Evolutionary conservation across 352 stramenopile genomes (phyloP), one percentile per base, ranked within the genome.

Genomic region (Globisporangium canariense): DNA sequence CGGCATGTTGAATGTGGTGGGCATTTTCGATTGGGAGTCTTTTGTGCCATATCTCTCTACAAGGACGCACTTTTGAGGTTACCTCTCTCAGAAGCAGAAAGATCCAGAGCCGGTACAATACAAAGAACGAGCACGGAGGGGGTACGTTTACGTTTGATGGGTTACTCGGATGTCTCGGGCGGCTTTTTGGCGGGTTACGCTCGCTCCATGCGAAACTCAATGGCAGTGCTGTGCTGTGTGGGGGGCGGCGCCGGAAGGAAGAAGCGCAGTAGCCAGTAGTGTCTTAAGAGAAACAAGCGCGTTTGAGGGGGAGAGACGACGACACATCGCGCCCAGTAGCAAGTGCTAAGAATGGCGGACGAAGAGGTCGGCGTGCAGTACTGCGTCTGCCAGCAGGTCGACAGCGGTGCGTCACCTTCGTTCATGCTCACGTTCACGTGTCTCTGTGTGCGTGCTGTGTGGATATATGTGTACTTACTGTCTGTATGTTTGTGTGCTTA

Each of bases 301-400:
- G 40, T 49, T 28, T 56, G 46, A 52, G 45, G 28, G 40, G 5
- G 43, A 61, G 46, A 64, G 47, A 45, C 36, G 62, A 54, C 32
- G 11, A 36, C 25, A 58, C 9, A 41, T 41, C 36, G 36, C 36
- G 9, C 14, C 11, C 3, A 41, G 36, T 41, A 56, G 13, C 30
- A 22, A 28, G 25, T 28, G 25, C 25, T 28, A 28, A 13, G 46
- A 22, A 88, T 83, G 77, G 67, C 71, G 32, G 71, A 81, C 58
- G 70, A 60, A 28, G 57, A 66, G 14, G 64, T 60, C n/a, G 45
- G 71, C 59, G 80, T 78, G 67, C 72, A 74, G 54, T 96, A 96
- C 76, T 96, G 88, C 78, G 75, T 96, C 45, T 96, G 88, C 57
- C 82, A 90, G 63, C 83, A 94, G 74, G 64, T 74, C 3, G 86